Evolutionary conservation across 345 rosid species (phyloP), one percentile per base, ranked within the genome.

Genomic region (Arabis hirsuta): DNA sequence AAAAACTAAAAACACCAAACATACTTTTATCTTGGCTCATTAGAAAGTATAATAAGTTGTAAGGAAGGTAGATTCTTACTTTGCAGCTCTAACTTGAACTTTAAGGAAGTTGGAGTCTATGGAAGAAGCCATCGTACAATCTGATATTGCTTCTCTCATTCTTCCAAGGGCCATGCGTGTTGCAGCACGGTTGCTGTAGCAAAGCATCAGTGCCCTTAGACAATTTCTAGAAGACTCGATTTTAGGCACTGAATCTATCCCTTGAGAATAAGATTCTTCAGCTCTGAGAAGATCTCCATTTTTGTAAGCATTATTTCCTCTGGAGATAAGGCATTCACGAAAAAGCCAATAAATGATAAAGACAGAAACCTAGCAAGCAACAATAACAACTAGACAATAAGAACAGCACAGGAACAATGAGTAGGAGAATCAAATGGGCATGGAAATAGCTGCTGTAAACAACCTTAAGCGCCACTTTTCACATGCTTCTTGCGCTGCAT

Each of bases 391-490:
- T 52, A 56, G 65, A 55, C 36, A 63, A 31, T 38, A 55, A 55
- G 24, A 58, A 46, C 12, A 71, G 46, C 19, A 32, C 12, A 50
- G n/a, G 32, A 34, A 57, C 57, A 76, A 56, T 48, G 24, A 27
- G 63, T 43, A 71, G 4, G 50, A 39, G 46, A 56, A 52, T 55
- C 34, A 63, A 42, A 52, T 29, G 48, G 57, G 60, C 27, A 50
- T 27, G 22, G 20, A 65, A 26, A 77, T 64, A 13, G 55, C 67
- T 8, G 38, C 58, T 54, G 62, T 32, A 58, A 65, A 67, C 72
- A 68, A 90, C 99, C 98, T 96, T 77, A 90, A 72, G 46, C 99
- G 92, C 98, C 98, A 96, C 82, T 87, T 96, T 82, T 96, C 98
- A 72, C 99, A 92, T 67, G 89, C 85, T 84, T 96, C 99, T 72